Evolutionary conservation across 352 stramenopile genomes (phyloP), one percentile per base, ranked within the genome.

Genomic region (Globisporangium radiosum): DNA sequence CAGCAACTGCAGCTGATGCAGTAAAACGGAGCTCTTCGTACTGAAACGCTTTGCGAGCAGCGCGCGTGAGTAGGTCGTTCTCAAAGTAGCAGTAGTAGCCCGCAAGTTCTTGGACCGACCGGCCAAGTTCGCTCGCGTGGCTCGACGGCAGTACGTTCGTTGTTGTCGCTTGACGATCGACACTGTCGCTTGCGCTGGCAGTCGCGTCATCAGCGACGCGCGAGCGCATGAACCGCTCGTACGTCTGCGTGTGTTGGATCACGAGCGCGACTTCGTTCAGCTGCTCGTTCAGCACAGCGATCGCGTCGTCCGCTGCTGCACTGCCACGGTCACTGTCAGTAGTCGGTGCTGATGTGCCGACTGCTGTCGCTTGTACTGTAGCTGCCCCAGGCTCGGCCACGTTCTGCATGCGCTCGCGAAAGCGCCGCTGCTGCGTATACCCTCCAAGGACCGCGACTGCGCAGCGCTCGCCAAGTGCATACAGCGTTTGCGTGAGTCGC

Each of bases 1-100:
- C 37, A 13, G 47, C 15, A 9, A 10, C 7, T 13, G 58, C 50
- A 17, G 57, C 43, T 40, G 51, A 47, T 14, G 50, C 50, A 9
- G 42, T 50, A 15, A 44, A 52, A 36, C 82, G 82, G 19, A 92
- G 68, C 59, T 95, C 82, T 69, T 95, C 86, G 76, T 82, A 92
- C 57, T 90, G 75, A 52, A 94, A 91, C n/a, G 84, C 82, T 69
- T 93, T 92, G 33, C 66, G 65, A 7, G 86, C 81, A n/a, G 86
- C 82, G 49, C 81, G 73, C 44, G 74, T 89, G 5, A 95, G 69
- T 25, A 91, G 61, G 37, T 85, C 76, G 44, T 94, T 90, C 60
- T 95, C 86, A 47, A 94, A 93, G 62, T 85, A 92, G 56, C 86
- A 95, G 49, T 95, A 95, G 63, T 81, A 93, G 0, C 83, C 86